These are phyloP conservation scores for Dipteronia dyeriana DNA, from an alignment of 345 rosid species.

Conservation along the genomic window DNA sequence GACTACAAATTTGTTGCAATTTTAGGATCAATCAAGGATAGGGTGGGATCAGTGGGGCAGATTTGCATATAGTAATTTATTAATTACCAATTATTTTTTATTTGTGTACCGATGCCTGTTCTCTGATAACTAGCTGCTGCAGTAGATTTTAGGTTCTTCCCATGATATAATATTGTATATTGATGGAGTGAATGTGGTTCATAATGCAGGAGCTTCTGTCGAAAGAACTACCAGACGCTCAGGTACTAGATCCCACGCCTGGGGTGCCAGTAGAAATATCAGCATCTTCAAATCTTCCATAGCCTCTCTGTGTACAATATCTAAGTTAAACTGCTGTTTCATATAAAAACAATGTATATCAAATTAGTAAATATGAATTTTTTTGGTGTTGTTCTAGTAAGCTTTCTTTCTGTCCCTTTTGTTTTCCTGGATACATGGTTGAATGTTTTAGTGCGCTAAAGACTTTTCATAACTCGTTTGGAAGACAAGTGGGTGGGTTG, in stretches of 20 bases:
- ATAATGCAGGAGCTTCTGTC: slow-evolving; percentile 60
- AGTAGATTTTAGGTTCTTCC: neutral
- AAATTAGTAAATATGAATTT: neutral
- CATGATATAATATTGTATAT: neutral
- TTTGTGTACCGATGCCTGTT: neutral
- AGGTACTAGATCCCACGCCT: slow-evolving; percentile 64
- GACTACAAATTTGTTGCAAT: neutral
- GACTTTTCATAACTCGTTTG: too few relatives aligned
- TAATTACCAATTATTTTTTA: neutral
- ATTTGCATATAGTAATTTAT: neutral
- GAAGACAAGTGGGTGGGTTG: too few relatives aligned
- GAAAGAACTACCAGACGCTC: slow-evolving; percentile 65
- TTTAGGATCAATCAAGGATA: neutral
- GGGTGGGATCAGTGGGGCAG: neutral
- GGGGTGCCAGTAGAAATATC: slow-evolving; percentile 68
- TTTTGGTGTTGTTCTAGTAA: neutral
- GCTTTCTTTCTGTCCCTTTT: neutral
- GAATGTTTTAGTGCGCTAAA: too few relatives aligned
- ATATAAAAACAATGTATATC: slow-evolving; percentile 9
- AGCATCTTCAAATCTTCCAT: slow-evolving; percentile 25
- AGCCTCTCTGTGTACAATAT: neutral
- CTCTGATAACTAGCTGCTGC: neutral
- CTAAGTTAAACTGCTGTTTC: neutral
- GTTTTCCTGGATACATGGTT: too few relatives aligned
- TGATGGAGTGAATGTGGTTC: neutral